phyloP scores from a whole-genome alignment of 306 rosid species.

The Argentina anserina region DNA sequence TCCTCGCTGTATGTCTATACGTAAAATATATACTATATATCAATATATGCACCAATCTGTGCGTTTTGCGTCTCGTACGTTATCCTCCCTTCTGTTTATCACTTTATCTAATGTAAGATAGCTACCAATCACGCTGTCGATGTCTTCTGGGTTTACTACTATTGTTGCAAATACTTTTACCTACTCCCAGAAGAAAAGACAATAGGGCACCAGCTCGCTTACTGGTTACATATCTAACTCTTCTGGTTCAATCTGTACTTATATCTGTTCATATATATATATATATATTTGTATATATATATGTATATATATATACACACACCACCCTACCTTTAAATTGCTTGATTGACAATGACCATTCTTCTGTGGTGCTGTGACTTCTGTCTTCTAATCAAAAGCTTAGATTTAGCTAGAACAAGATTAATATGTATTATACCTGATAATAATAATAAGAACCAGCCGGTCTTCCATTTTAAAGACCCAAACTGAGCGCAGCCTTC shows the following conservation, averaged over 20 bases:
- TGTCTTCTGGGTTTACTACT: neutral
- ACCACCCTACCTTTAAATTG: no score
- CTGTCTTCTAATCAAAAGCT: neutral
- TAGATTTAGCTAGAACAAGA: neutral
- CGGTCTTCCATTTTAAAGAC: conserved; percentile 31
- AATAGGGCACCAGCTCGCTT: neutral
- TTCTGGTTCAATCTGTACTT: neutral
- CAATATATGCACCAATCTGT: no score
- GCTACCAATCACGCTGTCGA: neutral
- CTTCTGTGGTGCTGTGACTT: no score
- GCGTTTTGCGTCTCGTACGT: neutral
- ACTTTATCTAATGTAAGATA: neutral
- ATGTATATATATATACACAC: no score
- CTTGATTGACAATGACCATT: no score
- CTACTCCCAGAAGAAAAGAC: neutral
- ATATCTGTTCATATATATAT: neutral
- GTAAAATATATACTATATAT: no score
- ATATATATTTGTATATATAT: no score
- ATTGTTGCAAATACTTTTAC: neutral
- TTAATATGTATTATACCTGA: conserved; percentile 31
- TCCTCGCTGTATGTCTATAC: neutral
- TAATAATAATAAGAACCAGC: neutral
- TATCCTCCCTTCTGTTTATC: neutral
- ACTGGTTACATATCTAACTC: neutral
- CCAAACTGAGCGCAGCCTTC: conserved; percentile 68